Percentiles rank a stretch among this genome's conserved stretches.
Conservation (phyloP, 2,329 filamentous ascomycete species). For the Xylaria sp. region DNA sequence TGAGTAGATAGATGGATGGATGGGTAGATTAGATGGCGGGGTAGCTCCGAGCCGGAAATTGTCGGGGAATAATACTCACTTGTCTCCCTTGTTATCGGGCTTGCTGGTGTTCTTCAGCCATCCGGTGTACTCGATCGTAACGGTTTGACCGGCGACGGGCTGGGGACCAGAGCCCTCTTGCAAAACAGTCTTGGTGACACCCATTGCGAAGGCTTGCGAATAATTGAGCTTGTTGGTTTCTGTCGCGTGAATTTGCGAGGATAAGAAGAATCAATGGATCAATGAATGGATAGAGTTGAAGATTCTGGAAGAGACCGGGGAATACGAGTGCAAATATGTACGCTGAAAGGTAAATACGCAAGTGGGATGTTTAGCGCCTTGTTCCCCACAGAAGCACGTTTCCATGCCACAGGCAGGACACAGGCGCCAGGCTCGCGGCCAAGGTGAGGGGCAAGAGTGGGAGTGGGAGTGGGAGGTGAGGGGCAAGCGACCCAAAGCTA, state of each 20-base stretch:
- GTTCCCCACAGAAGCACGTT: conserved; percentile 1
- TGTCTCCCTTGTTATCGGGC: conserved; percentile 67
- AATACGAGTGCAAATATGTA: conserved; percentile 13
- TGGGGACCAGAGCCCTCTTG: conserved; percentile 65
- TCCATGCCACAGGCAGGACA: neutral
- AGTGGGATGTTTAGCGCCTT: conserved; percentile 40
- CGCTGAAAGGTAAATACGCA: conserved; percentile 1
- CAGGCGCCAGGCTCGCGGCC: neutral
- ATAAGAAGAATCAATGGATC: neutral
- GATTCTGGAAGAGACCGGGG: conserved; percentile 14
- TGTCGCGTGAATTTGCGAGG: neutral
- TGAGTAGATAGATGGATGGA: too few species aligned
- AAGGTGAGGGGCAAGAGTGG: conserved; percentile 16
- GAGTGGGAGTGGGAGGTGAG: neutral
- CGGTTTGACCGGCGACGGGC: conserved; percentile 71
- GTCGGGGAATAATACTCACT: conserved; percentile 61
- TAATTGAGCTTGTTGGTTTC: conserved; percentile 13
- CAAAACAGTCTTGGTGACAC: conserved; percentile 72
- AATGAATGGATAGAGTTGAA: neutral
- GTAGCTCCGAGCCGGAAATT: conserved; percentile 6
- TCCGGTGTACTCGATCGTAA: conserved; percentile 91
- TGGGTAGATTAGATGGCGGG: conserved; percentile 15
- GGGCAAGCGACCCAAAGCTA: conserved; percentile 4
- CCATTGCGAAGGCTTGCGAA: conserved; percentile 58
- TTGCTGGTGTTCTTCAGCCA: conserved; percentile 73